Evolutionary conservation across 805 yeast species (phyloP), one percentile per base, ranked within the genome.

Genomic region (Candida succiphila): DNA sequence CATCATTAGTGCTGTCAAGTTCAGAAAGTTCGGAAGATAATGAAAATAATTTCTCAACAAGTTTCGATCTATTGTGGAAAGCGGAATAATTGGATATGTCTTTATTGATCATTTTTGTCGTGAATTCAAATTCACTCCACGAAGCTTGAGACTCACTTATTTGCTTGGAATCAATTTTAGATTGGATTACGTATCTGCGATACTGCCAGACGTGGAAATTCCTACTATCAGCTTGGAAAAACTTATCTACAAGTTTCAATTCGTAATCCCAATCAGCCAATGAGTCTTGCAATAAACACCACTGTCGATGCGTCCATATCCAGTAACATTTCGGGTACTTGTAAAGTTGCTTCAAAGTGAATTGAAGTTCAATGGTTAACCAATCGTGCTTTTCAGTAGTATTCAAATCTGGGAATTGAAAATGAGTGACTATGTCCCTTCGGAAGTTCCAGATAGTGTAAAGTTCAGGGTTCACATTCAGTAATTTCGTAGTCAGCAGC

Each of bases 161-260:
- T 8, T 37, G 34, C 4, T 32, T 23, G 3, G 7, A 3, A 2
- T 25, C 14, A 25, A 46, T 44, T 26, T 60, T 44, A 18, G 48
- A 56, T 4, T 50, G 48, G 4, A 84, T 72, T 6, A 92, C 74
- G 35, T 72, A 71, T 37, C 97, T 65, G 48, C 98, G 65, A 53
- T 92, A 92, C 31, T 83, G 86, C 98, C 98, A 89, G 2, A 95
- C 97, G 53, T 88, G 96, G 55, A 69, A 92, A 52, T 92, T 92
- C 45, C 98, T 69, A 14, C 82, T 65, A 50, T 92, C 98, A 32
- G 70, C 54, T 18, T 68, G 66, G 34, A 89, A 63, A 45, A 92
- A 60, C 46, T 75, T 75, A 37, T 71, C 72, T 1, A 85, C 88
- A 7, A 87, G 65, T 1, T 56, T 63, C 46, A 92, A 56, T 52